phyloP scores from a whole-genome alignment of 1,284 basidiomycete genomes.

The Ceratobasidium sp. region DNA sequence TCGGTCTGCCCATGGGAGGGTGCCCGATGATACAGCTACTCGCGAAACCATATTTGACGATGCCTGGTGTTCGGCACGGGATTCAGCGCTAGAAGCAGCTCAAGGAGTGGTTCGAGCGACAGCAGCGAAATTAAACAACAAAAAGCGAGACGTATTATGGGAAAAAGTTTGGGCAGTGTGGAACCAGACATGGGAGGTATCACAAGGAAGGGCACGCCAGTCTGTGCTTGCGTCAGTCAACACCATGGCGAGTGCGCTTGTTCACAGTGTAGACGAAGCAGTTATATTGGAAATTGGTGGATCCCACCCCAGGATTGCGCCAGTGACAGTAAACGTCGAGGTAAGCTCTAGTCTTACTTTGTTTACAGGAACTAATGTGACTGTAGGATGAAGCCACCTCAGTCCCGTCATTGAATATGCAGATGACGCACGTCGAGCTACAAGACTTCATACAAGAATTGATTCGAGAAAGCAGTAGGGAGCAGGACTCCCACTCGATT shows the following conservation, averaged over 20 bases:
- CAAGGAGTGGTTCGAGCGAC: neutral
- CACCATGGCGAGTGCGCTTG: neutral
- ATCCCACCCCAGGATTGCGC: neutral
- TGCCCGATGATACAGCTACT: neutral
- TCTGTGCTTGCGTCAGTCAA: conserved; percentile 1
- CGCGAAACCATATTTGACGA: conserved; percentile 1
- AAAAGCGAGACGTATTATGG: conserved; percentile 8
- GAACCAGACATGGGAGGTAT: neutral
- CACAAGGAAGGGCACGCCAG: neutral
- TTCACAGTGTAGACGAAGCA: neutral
- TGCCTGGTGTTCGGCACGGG: neutral
- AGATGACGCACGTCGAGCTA: neutral
- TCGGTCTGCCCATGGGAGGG: neutral
- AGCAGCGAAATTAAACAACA: neutral
- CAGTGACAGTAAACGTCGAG: neutral
- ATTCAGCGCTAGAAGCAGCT: conserved; percentile 8
- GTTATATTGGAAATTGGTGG: neutral
- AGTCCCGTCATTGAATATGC: neutral
- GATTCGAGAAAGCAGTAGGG: neutral
- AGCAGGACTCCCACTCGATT: neutral
- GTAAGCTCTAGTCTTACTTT: neutral
- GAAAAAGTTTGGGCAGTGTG: conserved; percentile 12
- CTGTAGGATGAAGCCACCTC: neutral
- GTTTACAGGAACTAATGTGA: neutral
- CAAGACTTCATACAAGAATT: neutral